A percentile compares a stretch with the other conserved stretches of the same genome.
Evolutionary conservation across 148 eudicot species (phyloP).

Genomic region (Rhododendron kiyosumense): DNA sequence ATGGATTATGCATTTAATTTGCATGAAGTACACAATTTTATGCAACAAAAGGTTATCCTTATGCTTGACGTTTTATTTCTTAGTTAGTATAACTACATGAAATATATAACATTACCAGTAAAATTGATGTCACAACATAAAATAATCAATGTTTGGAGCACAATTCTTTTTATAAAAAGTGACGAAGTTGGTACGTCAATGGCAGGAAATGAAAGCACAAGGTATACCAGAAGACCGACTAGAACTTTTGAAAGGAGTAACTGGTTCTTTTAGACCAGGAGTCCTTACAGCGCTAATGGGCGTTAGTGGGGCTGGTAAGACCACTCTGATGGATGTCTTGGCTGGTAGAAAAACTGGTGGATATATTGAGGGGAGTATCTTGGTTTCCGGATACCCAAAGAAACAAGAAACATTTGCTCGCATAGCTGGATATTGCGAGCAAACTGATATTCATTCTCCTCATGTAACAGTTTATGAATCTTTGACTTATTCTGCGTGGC

Average conservation of each 20-base stretch:
- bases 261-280: slow-evolving; percentile 82
- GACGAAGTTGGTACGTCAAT: not conserved
- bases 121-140: not conserved
- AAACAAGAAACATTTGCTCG: slow-evolving; percentile 80
- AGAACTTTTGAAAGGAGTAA: slow-evolving; percentile 67
- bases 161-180: not conserved
- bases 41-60: not conserved
- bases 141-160: not conserved
- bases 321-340: slow-evolving; percentile 85
- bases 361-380: slow-evolving; percentile 64
- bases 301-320: slow-evolving; percentile 90
- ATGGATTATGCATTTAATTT: not conserved
- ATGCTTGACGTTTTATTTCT: too few relatives aligned
- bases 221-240: slow-evolving; percentile 52
- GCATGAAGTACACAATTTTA: not conserved
- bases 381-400: slow-evolving; percentile 71
- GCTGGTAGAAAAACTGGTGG: slow-evolving; percentile 85
- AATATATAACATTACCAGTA: not conserved
- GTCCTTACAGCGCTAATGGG: slow-evolving; percentile 88
- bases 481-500: slow-evolving; percentile 71
- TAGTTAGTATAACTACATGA: not conserved
- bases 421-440: slow-evolving; percentile 84
- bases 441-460: slow-evolving; percentile 83
- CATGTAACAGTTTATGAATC: slow-evolving; percentile 77
- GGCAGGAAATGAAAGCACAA: slow-evolving; percentile 75